Base-by-base conservation (phyloP, 805 yeast species). In the Saccharomycopsis sp. region DNA sequence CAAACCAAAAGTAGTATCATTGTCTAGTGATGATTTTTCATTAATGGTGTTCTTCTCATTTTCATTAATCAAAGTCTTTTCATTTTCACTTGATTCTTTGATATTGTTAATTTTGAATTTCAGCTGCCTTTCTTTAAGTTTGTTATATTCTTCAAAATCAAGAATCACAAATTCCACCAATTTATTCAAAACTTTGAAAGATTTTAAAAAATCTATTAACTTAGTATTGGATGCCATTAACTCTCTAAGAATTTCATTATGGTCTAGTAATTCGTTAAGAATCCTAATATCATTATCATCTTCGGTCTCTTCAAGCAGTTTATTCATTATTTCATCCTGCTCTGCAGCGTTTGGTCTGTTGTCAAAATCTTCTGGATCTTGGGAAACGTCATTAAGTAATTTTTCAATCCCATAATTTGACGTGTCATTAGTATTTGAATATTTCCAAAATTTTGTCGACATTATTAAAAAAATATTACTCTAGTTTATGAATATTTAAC, bases 201-300 rank as follows among this genome's bases (percentile, higher is more conserved):
- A 84, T 47, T 89, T 70, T 41, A 92, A 64, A 52, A 79, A 79
- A 52, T 86, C 92, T 30, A 88, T 67, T 37, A 92, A 68, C 54
- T 81, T 79, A 34, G 79, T 69, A 56, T 82, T 82, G 15, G 86
- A 77, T 18, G 80, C 73, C 47, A 79, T 61, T 28, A 85, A 62
- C 55, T 84, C 92, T 43, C 82, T 82, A 21, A 82, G 64, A 21
- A 85, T 59, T 44, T 80, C 88, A 34, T 75, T 80, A 50, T 83
- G 89, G 54, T 81, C 87, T 46, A 85, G 62, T 34, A 85, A 59
- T 36, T 79, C 80, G 34, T 71, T 75, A 44, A 76, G 58, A 4
- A 64, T 59, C 15, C 32, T 21, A 5, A 40, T 42, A 21, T 52
- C 51, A 27, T 49, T 34, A 14, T 36, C 36, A 3, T 29, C 32